Evolutionary conservation across 2,329 filamentous ascomycete species (phyloP).

Genomic region (Falciphora oryzae): DNA sequence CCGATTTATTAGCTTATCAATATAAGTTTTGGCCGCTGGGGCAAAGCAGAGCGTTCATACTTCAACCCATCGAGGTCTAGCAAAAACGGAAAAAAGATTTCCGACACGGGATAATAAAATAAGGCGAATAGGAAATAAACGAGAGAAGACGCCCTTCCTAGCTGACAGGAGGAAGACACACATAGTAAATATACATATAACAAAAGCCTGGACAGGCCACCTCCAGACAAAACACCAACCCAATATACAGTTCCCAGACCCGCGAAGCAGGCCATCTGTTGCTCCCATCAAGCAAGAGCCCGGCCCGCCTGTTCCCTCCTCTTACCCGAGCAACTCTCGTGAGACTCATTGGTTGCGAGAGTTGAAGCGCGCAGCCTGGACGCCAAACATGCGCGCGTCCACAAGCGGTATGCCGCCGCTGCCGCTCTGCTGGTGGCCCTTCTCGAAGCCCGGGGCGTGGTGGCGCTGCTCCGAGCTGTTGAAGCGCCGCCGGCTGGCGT

Average conservation of each 20-base stretch:
- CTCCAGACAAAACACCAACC: too few relatives aligned
- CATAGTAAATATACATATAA: too few relatives aligned
- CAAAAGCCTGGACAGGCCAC: too few relatives aligned
- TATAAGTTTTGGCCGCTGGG: too few relatives aligned
- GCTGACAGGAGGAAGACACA: too few relatives aligned
- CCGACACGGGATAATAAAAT: too few relatives aligned
- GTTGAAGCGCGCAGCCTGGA: conserved; percentile 16
- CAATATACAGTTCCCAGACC: not conserved
- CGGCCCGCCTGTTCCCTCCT: not conserved
- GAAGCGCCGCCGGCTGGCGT: not conserved
- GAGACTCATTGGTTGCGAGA: not conserved
- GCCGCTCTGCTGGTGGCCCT: conserved; percentile 37
- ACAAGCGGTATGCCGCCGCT: conserved; percentile 37
- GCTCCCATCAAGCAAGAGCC: not conserved
- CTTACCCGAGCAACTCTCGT: not conserved
- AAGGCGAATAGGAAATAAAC: too few relatives aligned
- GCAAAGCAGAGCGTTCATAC: too few relatives aligned
- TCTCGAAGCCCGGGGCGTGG: not conserved
- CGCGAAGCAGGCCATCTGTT: not conserved
- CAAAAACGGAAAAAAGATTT: too few relatives aligned
- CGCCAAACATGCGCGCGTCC: conserved; percentile 36
- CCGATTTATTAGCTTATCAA: too few relatives aligned
- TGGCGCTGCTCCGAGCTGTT: not conserved
- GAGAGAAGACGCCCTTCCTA: too few relatives aligned
- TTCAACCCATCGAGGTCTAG: too few relatives aligned